Evolutionary conservation across 1,139 yeast genomes (phyloP).

Genomic region (Geotrichum phurueaensis): DNA sequence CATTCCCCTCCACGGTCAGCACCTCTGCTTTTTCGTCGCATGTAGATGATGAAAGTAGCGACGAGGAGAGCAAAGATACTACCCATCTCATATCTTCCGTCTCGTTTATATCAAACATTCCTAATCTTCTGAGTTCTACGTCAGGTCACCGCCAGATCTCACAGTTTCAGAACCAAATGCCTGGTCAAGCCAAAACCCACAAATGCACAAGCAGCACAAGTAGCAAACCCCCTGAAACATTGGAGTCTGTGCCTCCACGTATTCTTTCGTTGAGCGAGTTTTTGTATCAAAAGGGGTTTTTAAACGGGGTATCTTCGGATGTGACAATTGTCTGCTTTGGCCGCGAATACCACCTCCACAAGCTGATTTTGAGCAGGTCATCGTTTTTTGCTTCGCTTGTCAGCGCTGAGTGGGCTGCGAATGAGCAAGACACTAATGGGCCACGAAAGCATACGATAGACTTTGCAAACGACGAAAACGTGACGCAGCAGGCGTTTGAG

Average conservation of each 20-base stretch:
- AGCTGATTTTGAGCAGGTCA: conserved; percentile 42
- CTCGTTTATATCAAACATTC: conserved; percentile 7
- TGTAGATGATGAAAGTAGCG: not conserved
- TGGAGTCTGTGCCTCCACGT: conserved; percentile 1
- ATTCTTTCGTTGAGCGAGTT: conserved; percentile 30
- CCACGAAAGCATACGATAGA: conserved; percentile 29
- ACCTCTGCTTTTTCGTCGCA: conserved; percentile 5
- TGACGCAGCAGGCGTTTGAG: conserved; percentile 44
- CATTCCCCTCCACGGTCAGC: conserved; percentile 3
- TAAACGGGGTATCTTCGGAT: conserved; percentile 46
- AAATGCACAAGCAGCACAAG: not conserved
- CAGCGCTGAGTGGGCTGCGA: conserved; percentile 39
- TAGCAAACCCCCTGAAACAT: not conserved
- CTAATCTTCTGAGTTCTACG: conserved; percentile 4
- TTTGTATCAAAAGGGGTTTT: conserved; percentile 37
- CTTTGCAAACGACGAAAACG: conserved; percentile 40
- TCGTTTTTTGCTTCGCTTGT: conserved; percentile 45
- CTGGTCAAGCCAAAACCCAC: not conserved
- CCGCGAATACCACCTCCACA: conserved; percentile 41
- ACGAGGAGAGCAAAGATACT: conserved; percentile 7
- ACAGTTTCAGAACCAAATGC: conserved; percentile 7
- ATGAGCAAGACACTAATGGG: not conserved
- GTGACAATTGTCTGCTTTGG: conserved; percentile 44
- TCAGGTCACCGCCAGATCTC: conserved; percentile 14
- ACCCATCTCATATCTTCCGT: conserved; percentile 1